phyloP scores from a whole-genome alignment of 2,329 filamentous ascomycete species.

The Ophiostoma tasmaniense region DNA sequence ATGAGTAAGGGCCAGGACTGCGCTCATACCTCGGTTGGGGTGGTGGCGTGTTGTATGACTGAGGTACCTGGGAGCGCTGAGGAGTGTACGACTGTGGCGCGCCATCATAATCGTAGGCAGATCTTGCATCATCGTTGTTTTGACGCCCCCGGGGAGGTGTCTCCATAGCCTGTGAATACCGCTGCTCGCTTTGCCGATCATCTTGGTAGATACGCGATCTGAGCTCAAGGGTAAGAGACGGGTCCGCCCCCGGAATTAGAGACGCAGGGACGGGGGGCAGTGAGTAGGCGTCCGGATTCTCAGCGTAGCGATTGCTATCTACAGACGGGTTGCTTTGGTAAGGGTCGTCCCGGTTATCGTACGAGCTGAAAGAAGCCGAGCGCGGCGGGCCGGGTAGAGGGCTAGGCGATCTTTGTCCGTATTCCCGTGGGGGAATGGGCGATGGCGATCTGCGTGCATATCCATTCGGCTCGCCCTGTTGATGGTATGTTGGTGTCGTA shows the following conservation, averaged over 20 bases:
- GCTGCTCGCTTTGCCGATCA: constrained; percentile 29
- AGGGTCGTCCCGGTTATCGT: constrained; percentile 28
- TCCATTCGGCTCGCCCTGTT: constrained; percentile 10
- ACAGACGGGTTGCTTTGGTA: constrained; percentile 30
- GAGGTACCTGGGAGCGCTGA: constrained; percentile 31
- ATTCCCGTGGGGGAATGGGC: constrained; percentile 7
- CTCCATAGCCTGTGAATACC: constrained; percentile 35
- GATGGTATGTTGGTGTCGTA: constrained; percentile 14
- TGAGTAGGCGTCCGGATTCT: constrained; percentile 29
- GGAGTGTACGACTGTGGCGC: constrained; percentile 25
- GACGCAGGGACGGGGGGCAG: constrained; percentile 46
- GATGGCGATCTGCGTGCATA: constrained; percentile 14
- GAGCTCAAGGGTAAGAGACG: constrained; percentile 47
- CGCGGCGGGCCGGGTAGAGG: constrained; percentile 5
- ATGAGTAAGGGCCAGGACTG: constrained; percentile 34
- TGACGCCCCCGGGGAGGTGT: constrained; percentile 37
- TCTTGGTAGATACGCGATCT: constrained; percentile 50
- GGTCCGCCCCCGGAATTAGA: constrained; percentile 54
- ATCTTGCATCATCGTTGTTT: constrained; percentile 25
- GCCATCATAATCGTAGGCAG: constrained; percentile 24
- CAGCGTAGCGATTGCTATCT: constrained; percentile 25
- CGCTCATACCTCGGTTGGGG: constrained; percentile 27
- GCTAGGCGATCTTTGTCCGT: background rate
- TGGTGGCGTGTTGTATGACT: constrained; percentile 17
- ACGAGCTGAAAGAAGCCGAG: constrained; percentile 10